Base-by-base conservation (phyloP, 148 eudicot species). In the Camellia japonica region DNA sequence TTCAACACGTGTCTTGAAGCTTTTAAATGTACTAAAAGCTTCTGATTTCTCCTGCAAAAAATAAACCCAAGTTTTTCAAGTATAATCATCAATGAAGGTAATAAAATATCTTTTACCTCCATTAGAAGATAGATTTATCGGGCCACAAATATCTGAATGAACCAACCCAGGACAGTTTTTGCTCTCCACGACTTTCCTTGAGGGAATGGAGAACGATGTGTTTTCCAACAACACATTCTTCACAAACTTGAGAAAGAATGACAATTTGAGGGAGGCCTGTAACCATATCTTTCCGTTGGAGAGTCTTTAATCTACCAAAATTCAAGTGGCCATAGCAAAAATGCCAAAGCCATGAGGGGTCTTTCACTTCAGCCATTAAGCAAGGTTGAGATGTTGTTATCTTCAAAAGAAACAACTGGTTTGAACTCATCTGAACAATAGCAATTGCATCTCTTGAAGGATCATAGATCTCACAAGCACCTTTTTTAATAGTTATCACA, bases 381-480 rank as follows among this genome's bases (percentile, higher is more conserved):
- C 59, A 55, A 55, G 59, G 10, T 55, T 55, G 59, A 6, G 10
- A 2, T 7, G 13, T 30, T 30, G 5, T 14, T 6, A 68, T 68
- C 72, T 43, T 68, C 18, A 30, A 43, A 6, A 49, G 72, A 68
- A 30, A 68, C 49, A 68, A 68, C 18, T 52, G 42, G 18, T 68
- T 68, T 30, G 47, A 68, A 43, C 72, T 68, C 51, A 68, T 68
- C 16, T 68, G 72, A 38, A 68, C 72, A 30, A 68, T 49, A 7
- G 4, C 72, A 68, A 68, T 68, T 2, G 72, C 72, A 3, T n/a
- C 72, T 68, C 72, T 42, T 3, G 18, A 2, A 68, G 49, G 49
- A 68, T 68, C 72, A 68, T 68, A 68, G 42, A 68, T 68, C 18
- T 68, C 72, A 68, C 72, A 68, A 30, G 44, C 51, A 43, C 49